phyloP scores from a whole-genome alignment of 352 stramenopile genomes.

The Peronospora farinosa region DNA sequence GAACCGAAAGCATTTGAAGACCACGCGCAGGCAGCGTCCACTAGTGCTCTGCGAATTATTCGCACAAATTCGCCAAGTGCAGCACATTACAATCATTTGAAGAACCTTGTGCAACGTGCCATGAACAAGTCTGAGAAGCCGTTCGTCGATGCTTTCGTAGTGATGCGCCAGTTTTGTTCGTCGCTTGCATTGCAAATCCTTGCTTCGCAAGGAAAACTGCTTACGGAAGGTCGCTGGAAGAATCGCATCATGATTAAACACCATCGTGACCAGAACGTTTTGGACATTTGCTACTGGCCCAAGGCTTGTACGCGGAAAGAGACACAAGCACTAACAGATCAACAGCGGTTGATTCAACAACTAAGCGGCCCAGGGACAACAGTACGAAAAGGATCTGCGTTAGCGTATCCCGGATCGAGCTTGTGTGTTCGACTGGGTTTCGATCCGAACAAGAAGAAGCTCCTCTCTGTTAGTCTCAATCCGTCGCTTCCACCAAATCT shows the following conservation, averaged over 20 bases:
- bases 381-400: conserved; percentile 16
- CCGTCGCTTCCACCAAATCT: conserved; percentile 64
- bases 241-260: conserved; percentile 74
- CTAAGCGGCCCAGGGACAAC: conserved; percentile 35
- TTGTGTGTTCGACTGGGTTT: conserved; percentile 63
- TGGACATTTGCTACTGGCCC: conserved; percentile 82
- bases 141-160: conserved; percentile 70
- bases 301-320: conserved; percentile 63
- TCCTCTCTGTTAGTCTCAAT: conserved; percentile 56
- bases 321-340: conserved; percentile 40
- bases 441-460: conserved; percentile 51
- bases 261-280: conserved; percentile 66
- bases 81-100: conserved; percentile 75
- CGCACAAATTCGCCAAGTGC: conserved; percentile 64
- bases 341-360: conserved; percentile 56
- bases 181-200: conserved; percentile 73
- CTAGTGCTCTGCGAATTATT: conserved; percentile 68
- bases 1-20: conserved; percentile 48
- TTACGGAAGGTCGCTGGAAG: conserved; percentile 79
- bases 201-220: conserved; percentile 58
- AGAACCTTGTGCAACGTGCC: conserved; percentile 76
- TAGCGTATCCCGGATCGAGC: conserved; percentile 57
- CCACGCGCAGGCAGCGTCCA: conserved; percentile 52
- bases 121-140: conserved; percentile 81
- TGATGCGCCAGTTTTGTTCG: conserved; percentile 83